Evolutionary conservation across 164 flowering plant genomes (phyloP).

Genomic region (Stephania japonica): DNA sequence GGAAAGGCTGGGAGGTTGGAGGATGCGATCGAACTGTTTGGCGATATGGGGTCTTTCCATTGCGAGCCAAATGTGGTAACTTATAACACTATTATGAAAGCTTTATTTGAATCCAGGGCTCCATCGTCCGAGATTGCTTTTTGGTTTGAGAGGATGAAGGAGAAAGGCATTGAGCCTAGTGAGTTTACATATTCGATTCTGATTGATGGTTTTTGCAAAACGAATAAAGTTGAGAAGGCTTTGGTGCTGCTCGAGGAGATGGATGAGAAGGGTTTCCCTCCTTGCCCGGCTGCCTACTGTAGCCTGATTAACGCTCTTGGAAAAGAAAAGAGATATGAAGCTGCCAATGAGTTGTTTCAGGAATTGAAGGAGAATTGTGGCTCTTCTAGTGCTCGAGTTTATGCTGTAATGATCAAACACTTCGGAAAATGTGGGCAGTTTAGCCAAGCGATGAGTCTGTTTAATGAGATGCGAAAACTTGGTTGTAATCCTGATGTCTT

Average conservation of each 20-base stretch:
- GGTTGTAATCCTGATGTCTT: constrained; percentile 84
- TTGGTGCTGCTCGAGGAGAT: constrained; percentile 84
- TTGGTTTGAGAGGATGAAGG: constrained; percentile 86
- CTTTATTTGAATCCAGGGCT: constrained; percentile 57
- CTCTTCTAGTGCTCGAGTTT: constrained; percentile 66
- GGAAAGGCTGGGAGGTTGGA: constrained; percentile 58
- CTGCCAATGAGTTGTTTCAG: constrained; percentile 83
- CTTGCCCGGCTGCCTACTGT: constrained; percentile 94
- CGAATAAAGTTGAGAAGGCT: constrained; percentile 81
- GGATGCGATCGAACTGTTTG: constrained; percentile 67
- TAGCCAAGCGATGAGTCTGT: constrained; percentile 70
- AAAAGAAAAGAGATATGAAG: constrained; percentile 77
- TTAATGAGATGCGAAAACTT: constrained; percentile 74
- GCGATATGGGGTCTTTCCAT: constrained; percentile 49
- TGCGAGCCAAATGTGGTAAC: constrained; percentile 79
- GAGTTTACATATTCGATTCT: constrained; percentile 84
- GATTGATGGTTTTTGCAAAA: constrained; percentile 91
- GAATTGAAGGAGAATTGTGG: constrained; percentile 92
- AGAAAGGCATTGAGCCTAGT: constrained; percentile 57
- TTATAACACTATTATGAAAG: constrained; percentile 72
- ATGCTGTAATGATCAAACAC: constrained; percentile 94
- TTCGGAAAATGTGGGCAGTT: constrained; percentile 85
- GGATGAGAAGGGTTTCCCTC: constrained; percentile 96
- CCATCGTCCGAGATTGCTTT: constrained; percentile 50
- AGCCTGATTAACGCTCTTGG: constrained; percentile 85